A percentile compares a stretch with the other conserved stretches of the same genome.
Evolutionary conservation across 2,329 filamentous ascomycete species (phyloP).

Genomic region (Pyrenophora graminea): DNA sequence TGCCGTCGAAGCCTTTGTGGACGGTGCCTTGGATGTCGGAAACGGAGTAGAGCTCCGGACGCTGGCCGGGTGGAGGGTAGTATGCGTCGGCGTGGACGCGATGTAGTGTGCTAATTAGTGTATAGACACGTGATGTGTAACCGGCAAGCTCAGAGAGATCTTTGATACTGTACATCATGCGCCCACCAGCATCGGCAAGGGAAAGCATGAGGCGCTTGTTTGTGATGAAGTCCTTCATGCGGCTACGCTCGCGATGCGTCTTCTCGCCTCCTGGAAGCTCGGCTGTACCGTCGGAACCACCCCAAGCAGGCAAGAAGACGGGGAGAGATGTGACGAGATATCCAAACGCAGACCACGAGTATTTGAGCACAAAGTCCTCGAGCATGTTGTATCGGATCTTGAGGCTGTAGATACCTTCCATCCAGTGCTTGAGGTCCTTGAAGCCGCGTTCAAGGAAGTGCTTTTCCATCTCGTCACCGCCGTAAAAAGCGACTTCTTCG

Average conservation of each 20-base stretch:
- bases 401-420: conserved; percentile 97
- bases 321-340: conserved; percentile 92
- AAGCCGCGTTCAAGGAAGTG: conserved; percentile 90
- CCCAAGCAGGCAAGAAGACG: conserved; percentile 93
- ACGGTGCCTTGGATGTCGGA: conserved; percentile 92
- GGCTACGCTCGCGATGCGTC: conserved; percentile 71
- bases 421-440: conserved; percentile 89
- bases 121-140: conserved; percentile 95
- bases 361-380: conserved; percentile 97
- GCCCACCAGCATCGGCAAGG: conserved; percentile 89
- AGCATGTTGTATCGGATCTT: conserved; percentile 99
- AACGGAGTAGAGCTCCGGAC: conserved; percentile 82
- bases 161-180: conserved; percentile 99
- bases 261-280: conserved; percentile 61
- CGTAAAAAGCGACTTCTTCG: conserved; percentile 97
- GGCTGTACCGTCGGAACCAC: conserved; percentile 74
- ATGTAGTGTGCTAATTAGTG: conserved; percentile 90
- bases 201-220: conserved; percentile 99
- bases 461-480: conserved; percentile 92
- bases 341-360: conserved; percentile 97
- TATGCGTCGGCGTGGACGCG: conserved; percentile 92
- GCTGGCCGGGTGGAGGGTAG: conserved; percentile 66
- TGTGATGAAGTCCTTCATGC: conserved; percentile 99
- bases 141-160: conserved; percentile 94
- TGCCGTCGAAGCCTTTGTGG: conserved; percentile 92